phyloP scores from a whole-genome alignment of 257 asterid species.

The Plectranthus barbatus region DNA sequence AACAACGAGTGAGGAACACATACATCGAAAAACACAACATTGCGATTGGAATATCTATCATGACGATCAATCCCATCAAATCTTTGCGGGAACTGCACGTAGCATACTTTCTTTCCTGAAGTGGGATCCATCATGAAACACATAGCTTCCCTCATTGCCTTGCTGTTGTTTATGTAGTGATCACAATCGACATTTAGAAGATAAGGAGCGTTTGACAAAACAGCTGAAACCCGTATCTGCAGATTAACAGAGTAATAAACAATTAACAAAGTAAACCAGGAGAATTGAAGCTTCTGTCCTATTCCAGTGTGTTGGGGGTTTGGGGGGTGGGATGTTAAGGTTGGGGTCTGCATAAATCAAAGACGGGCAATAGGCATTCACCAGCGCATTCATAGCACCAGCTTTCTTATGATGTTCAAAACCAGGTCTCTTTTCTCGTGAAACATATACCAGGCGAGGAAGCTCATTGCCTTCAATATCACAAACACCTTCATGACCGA shows the following conservation, averaged over 20 bases:
- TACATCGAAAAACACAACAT: slow-evolving; percentile 91
- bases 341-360: too few species aligned
- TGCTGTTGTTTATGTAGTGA: slow-evolving; percentile 90
- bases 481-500: slow-evolving; percentile 58
- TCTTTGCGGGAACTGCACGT: slow-evolving; percentile 91
- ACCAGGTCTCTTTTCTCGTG: slow-evolving; percentile 95
- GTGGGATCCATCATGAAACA: slow-evolving; percentile 98
- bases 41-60: slow-evolving; percentile 90
- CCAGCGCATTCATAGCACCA: slow-evolving; percentile 95
- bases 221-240: slow-evolving; percentile 92
- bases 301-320: too few species aligned
- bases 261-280: too few species aligned
- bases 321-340: too few species aligned
- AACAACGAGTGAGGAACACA: slow-evolving; percentile 18
- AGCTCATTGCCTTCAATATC: slow-evolving; percentile 66
- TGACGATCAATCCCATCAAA: slow-evolving; percentile 87
- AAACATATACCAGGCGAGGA: slow-evolving; percentile 73
- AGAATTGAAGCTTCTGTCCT: too few species aligned
- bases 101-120: slow-evolving; percentile 80
- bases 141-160: slow-evolving; percentile 91
- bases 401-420: slow-evolving; percentile 93
- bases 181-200: slow-evolving; percentile 87
- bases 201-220: slow-evolving; percentile 85
- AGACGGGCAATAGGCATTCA: slow-evolving; percentile 10
- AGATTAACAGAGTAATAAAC: not conserved